These are phyloP conservation scores for Davidsoniella neocaledoniae DNA, from an alignment of 2,329 filamentous ascomycete species.

Conservation along the genomic window DNA sequence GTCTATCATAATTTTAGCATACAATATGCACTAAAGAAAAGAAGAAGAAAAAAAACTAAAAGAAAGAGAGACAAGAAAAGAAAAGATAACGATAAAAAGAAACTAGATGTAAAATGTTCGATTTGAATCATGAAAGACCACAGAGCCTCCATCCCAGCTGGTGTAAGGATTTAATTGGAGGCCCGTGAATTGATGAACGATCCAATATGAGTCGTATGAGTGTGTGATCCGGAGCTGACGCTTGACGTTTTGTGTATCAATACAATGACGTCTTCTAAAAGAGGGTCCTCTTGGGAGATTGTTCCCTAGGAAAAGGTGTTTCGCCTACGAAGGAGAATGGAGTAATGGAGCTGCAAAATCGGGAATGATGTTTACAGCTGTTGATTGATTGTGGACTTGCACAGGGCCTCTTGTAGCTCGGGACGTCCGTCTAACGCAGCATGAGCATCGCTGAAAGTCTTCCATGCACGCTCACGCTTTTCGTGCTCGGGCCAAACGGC, in stretches of 20 bases:
- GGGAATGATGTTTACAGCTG: constrained; percentile 11
- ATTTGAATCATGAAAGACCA: not conserved
- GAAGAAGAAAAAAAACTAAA: too few species aligned
- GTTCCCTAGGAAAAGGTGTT: too few species aligned
- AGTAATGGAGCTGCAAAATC: too few species aligned
- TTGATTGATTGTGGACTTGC: constrained; percentile 54
- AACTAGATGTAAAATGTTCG: not conserved
- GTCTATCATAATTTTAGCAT: too few species aligned
- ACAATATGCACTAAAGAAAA: not conserved
- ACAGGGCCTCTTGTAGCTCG: constrained; percentile 75
- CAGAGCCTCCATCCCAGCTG: not conserved
- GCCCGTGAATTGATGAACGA: too few species aligned
- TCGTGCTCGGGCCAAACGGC: constrained; percentile 83
- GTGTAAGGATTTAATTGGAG: too few species aligned
- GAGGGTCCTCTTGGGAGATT: too few species aligned
- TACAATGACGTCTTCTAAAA: too few species aligned
- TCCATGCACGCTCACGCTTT: constrained; percentile 83
- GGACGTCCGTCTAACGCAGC: constrained; percentile 61
- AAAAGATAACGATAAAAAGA: not conserved
- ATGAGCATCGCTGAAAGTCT: constrained; percentile 67
- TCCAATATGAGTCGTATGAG: too few species aligned
- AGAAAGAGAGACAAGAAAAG: not conserved
- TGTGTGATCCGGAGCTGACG: too few species aligned
- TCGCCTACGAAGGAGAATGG: too few species aligned
- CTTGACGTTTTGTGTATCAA: too few species aligned